phyloP scores from a whole-genome alignment of 768 basidiomycete genomes.

The Phylloporus arenicola region DNA sequence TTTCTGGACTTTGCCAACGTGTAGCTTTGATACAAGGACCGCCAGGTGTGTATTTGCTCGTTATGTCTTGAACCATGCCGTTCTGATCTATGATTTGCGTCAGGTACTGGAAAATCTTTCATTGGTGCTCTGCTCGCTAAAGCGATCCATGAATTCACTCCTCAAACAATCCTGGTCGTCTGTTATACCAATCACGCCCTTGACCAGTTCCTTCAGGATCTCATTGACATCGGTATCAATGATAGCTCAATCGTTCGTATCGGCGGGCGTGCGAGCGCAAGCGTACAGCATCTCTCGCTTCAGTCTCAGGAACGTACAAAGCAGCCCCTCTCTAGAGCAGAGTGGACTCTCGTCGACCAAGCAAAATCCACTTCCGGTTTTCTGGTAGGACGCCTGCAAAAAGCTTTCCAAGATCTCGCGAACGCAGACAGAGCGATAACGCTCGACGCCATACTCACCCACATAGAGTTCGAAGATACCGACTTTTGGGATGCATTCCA shows the following conservation, averaged over 20 bases:
- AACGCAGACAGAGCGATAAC: conserved; percentile 9
- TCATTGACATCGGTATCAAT: conserved; percentile 57
- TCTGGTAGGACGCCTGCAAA: conserved; percentile 22
- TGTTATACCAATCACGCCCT: conserved; percentile 75
- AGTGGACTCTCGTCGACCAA: conserved; percentile 40
- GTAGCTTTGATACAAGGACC: conserved; percentile 68
- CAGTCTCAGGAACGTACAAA: conserved; percentile 33
- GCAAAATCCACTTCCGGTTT: conserved; percentile 25
- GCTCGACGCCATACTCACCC: conserved; percentile 33
- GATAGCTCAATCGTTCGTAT: conserved; percentile 47
- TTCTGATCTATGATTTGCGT: not conserved
- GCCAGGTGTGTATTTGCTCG: conserved; percentile 42
- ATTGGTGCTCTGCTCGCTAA: conserved; percentile 66
- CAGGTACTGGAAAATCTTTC: conserved; percentile 73
- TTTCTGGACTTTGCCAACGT: conserved; percentile 49
- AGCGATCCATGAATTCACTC: conserved; percentile 44
- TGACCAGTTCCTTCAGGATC: conserved; percentile 61
- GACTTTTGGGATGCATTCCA: conserved; percentile 43
- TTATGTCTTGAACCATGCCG: not conserved
- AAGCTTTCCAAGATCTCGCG: conserved; percentile 28
- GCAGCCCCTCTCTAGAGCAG: conserved; percentile 24
- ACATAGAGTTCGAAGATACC: conserved; percentile 49
- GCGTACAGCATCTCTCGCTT: conserved; percentile 45
- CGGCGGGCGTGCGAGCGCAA: conserved; percentile 47
- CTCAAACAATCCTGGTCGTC: conserved; percentile 55